These are phyloP conservation scores for Tylopilus vinaceipallidus DNA, from an alignment of 768 basidiomycete genomes.

Conservation along the genomic window DNA sequence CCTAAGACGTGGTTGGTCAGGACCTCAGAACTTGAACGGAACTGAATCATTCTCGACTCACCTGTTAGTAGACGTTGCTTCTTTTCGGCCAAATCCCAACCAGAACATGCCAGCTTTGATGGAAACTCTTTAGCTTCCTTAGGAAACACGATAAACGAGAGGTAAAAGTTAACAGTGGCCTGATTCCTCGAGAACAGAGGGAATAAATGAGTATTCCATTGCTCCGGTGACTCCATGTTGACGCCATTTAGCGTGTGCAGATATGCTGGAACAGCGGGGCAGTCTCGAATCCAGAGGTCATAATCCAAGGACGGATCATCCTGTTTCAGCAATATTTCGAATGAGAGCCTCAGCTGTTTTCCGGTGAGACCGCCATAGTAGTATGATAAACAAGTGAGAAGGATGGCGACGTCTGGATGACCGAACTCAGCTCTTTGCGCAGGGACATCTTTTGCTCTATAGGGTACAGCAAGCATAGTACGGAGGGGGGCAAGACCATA, in stretches of 20 bases:
- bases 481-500: conserved; percentile 34
- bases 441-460: conserved; percentile 39
- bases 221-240: conserved; percentile 8
- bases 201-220: neutral
- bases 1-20: conserved; percentile 10
- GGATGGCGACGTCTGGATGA: conserved; percentile 36
- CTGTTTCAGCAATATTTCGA: conserved; percentile 1
- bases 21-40: neutral
- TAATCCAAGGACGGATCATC: conserved; percentile 5
- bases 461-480: conserved; percentile 38
- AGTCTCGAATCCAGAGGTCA: neutral
- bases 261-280: neutral
- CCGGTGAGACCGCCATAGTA: conserved; percentile 34
- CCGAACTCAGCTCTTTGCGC: conserved; percentile 38
- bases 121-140: conserved; percentile 32
- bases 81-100: conserved; percentile 38
- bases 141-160: conserved; percentile 35
- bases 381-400: conserved; percentile 37
- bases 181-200: conserved; percentile 4
- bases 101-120: conserved; percentile 25
- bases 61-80: neutral
- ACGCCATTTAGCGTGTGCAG: neutral
- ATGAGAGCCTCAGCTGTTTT: neutral
- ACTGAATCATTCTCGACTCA: neutral
- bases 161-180: conserved; percentile 6